Percentiles rank a stretch among this genome's conserved stretches.
These are phyloP conservation scores for Trypanosoma lewisi DNA, from an alignment of 208 protist species.

Conservation along the genomic window DNA sequence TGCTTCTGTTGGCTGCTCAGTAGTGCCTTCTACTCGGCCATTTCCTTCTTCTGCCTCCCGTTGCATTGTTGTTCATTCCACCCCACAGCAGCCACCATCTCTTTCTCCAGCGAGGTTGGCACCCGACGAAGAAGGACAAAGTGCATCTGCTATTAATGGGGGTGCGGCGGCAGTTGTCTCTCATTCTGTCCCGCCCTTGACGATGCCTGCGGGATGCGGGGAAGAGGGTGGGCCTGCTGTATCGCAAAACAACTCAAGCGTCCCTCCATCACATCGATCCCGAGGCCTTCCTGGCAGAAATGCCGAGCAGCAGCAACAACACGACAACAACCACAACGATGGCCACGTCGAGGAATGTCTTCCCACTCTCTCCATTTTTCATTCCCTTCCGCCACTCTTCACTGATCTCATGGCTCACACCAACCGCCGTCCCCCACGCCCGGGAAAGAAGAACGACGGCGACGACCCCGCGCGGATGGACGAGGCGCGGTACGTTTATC, in stretches of 20 bases:
- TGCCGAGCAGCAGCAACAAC: too few species aligned
- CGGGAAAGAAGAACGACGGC: neutral
- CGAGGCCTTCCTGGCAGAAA: neutral
- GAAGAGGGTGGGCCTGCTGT: neutral
- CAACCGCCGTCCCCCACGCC: slow-evolving; percentile 11
- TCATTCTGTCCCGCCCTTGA: too few species aligned
- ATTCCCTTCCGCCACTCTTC: slow-evolving; percentile 17
- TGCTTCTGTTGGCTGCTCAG: too few species aligned
- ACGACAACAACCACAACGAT: neutral
- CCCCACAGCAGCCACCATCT: neutral
- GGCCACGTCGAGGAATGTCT: neutral
- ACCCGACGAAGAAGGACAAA: too few species aligned
- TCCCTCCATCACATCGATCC: neutral
- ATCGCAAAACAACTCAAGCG: neutral
- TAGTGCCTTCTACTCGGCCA: slow-evolving; percentile 13
- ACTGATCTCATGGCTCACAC: slow-evolving; percentile 8
- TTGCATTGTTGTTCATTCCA: slow-evolving; percentile 10
- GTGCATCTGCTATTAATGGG: too few species aligned
- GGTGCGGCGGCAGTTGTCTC: too few species aligned
- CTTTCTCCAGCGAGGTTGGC: too few species aligned
- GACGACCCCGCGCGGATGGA: neutral
- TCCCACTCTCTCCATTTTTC: slow-evolving; percentile 4
- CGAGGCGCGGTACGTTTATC: slow-evolving; percentile 35
- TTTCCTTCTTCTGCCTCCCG: neutral
- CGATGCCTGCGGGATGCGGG: neutral